These are phyloP conservation scores for Prinsepia uniflora DNA, from an alignment of 306 rosid genomes.

Conservation along the genomic window DNA sequence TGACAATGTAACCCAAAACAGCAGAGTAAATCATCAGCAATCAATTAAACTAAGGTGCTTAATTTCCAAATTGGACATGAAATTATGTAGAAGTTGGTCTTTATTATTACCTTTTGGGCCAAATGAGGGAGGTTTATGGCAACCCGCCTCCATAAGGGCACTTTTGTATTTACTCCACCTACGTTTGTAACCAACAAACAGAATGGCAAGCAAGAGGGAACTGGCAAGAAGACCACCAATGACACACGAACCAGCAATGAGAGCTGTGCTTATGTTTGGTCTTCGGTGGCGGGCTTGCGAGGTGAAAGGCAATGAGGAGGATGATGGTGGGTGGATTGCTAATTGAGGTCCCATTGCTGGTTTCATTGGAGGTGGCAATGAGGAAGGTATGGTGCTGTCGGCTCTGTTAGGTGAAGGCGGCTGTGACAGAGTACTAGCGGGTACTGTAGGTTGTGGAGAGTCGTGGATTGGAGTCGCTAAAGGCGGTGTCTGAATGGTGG, in stretches of 20 bases:
- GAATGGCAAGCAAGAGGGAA: conserved; percentile 20
- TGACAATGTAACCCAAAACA: conserved; percentile 13
- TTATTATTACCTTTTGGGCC: conserved; percentile 32
- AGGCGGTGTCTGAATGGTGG: not conserved
- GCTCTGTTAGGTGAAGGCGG: not conserved
- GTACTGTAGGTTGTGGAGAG: conserved; percentile 3
- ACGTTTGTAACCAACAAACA: conserved; percentile 15
- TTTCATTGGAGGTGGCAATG: not conserved
- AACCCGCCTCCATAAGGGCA: not conserved
- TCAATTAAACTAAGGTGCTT: no score
- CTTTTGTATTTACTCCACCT: conserved; percentile 22
- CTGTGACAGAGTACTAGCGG: not conserved
- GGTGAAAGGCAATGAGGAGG: conserved; percentile 29
- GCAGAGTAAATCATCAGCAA: not conserved
- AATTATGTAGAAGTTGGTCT: not conserved
- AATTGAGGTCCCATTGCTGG: conserved; percentile 7
- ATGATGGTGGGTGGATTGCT: conserved; percentile 10
- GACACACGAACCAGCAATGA: conserved; percentile 25
- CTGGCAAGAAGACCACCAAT: conserved; percentile 24
- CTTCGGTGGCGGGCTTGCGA: conserved; percentile 29
- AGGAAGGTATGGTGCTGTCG: not conserved
- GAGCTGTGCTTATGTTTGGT: conserved; percentile 20
- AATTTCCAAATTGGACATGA: not conserved
- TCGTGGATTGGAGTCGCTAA: not conserved
- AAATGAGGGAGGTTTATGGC: conserved; percentile 9